Evolutionary conservation across 1,139 yeast genomes (phyloP).

Genomic region (Yamadazyma mexicana): DNA sequence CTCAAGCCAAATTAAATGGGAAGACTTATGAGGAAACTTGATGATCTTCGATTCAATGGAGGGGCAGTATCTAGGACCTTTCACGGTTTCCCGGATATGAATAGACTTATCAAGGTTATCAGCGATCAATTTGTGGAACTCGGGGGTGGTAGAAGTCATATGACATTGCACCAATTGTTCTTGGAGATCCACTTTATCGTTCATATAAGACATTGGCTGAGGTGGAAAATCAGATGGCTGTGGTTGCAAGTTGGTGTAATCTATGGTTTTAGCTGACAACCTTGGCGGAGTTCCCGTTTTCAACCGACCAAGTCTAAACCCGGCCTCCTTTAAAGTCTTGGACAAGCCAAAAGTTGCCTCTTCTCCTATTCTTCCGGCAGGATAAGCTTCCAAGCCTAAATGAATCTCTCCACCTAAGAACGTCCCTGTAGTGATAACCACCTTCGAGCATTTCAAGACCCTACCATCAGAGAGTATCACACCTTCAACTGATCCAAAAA

Average conservation of each 20-base stretch:
- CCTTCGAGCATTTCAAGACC: slow-evolving; percentile 58
- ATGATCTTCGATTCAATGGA: slow-evolving; percentile 89
- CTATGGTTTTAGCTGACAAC: slow-evolving; percentile 66
- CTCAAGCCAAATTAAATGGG: slow-evolving; percentile 90
- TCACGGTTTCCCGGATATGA: slow-evolving; percentile 90
- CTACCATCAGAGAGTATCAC: slow-evolving; percentile 70
- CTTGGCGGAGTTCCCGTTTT: slow-evolving; percentile 99
- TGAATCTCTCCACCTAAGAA: slow-evolving; percentile 94
- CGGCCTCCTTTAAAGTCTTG: slow-evolving; percentile 69
- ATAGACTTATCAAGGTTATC: slow-evolving; percentile 77
- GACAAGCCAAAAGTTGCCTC: slow-evolving; percentile 88
- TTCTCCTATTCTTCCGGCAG: slow-evolving; percentile 95
- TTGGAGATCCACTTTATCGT: slow-evolving; percentile 59
- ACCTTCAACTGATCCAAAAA: slow-evolving; percentile 56
- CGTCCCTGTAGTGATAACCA: slow-evolving; percentile 94
- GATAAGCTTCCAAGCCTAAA: slow-evolving; percentile 74
- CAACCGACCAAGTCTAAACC: slow-evolving; percentile 82
- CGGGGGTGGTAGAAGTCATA: slow-evolving; percentile 75
- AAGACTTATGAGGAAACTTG: slow-evolving; percentile 71
- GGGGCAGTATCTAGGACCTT: slow-evolving; percentile 97
- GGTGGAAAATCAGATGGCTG: slow-evolving; percentile 82
- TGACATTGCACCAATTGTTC: slow-evolving; percentile 68
- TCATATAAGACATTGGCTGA: slow-evolving; percentile 88
- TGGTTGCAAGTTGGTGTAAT: slow-evolving; percentile 56
- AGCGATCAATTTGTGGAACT: slow-evolving; percentile 67